These are phyloP conservation scores for Linderina pennispora DNA, from an alignment of 192 early-diverging fungal genomes.

Conservation along the genomic window DNA sequence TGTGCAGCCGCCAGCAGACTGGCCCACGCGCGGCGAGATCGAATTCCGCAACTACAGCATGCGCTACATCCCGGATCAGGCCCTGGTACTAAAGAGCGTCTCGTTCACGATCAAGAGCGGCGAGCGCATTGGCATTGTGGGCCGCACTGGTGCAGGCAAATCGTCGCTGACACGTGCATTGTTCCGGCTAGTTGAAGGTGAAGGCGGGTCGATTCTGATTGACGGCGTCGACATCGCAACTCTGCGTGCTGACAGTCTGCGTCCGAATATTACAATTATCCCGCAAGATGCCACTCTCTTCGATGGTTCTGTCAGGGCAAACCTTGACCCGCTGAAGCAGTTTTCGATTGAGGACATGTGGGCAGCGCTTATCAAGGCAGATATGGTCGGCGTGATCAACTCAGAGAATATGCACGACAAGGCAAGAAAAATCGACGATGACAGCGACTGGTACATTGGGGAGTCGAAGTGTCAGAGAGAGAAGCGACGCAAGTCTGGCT, in stretches of 20 bases:
- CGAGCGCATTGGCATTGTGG: slow-evolving; percentile 61
- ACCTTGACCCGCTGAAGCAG: slow-evolving; percentile 74
- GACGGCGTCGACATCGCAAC: slow-evolving; percentile 64
- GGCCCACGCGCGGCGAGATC: slow-evolving; percentile 59
- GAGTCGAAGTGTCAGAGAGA: slow-evolving; percentile 25
- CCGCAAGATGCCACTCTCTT: slow-evolving; percentile 74
- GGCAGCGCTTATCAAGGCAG: slow-evolving; percentile 52
- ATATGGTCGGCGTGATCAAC: no score
- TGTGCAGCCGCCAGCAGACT: slow-evolving; percentile 51
- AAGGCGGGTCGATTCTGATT: slow-evolving; percentile 55
- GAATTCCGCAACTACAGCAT: slow-evolving; percentile 51
- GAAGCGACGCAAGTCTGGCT: background rate
- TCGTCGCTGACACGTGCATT: slow-evolving; percentile 63
- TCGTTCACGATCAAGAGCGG: slow-evolving; percentile 23
- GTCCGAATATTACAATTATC: slow-evolving; percentile 52
- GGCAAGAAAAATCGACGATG: no score
- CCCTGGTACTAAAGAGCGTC: slow-evolving; percentile 27
- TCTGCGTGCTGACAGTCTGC: slow-evolving; percentile 50
- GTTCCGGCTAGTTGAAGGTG: slow-evolving; percentile 61
- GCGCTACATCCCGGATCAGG: slow-evolving; percentile 49
- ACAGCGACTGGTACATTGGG: slow-evolving; percentile 45
- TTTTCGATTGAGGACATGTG: slow-evolving; percentile 64
- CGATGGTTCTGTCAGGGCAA: slow-evolving; percentile 61
- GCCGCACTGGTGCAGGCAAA: slow-evolving; percentile 74
- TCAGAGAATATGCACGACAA: no score